These are phyloP conservation scores for Asterophora parasitica DNA, from an alignment of 768 basidiomycete genomes.

Conservation along the genomic window DNA sequence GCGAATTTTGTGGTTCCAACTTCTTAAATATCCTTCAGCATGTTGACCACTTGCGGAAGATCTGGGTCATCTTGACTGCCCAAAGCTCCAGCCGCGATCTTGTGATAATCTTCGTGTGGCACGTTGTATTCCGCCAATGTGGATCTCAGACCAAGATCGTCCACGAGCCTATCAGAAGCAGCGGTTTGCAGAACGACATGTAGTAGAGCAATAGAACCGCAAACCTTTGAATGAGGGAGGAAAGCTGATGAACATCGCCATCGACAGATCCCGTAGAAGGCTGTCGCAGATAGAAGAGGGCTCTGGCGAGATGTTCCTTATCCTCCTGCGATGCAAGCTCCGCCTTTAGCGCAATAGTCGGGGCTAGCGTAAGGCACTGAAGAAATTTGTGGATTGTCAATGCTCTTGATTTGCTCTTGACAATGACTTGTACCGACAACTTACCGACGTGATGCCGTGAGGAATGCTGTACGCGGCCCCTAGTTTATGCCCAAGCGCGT, in stretches of 20 bases:
- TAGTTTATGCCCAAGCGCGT: constrained; percentile 68
- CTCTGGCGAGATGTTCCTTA: constrained; percentile 53
- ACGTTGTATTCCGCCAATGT: constrained; percentile 60
- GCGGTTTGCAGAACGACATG: neutral
- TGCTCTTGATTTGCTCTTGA: neutral
- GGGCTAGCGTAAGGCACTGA: constrained; percentile 69
- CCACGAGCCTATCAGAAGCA: constrained; percentile 45
- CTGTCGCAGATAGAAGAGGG: constrained; percentile 54
- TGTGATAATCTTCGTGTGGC: constrained; percentile 47
- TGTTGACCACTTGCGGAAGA: constrained; percentile 37
- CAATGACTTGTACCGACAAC: too few species aligned
- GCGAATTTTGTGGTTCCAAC: too few species aligned
- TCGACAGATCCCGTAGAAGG: constrained; percentile 61
- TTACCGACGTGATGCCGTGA: constrained; percentile 80
- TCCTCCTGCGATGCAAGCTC: constrained; percentile 54
- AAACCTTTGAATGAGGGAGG: constrained; percentile 51
- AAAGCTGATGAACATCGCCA: constrained; percentile 54
- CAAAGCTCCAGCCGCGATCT: constrained; percentile 47
- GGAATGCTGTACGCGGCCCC: constrained; percentile 73
- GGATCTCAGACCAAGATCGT: constrained; percentile 51
- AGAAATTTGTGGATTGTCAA: neutral
- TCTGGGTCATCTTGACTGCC: constrained; percentile 37
- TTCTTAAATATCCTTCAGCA: constrained; percentile 45
- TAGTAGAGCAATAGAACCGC: constrained; percentile 16
- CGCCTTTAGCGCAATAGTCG: constrained; percentile 57